These are phyloP conservation scores for Myotisia sp. DNA, from an alignment of 2,329 filamentous ascomycete genomes.

Conservation along the genomic window DNA sequence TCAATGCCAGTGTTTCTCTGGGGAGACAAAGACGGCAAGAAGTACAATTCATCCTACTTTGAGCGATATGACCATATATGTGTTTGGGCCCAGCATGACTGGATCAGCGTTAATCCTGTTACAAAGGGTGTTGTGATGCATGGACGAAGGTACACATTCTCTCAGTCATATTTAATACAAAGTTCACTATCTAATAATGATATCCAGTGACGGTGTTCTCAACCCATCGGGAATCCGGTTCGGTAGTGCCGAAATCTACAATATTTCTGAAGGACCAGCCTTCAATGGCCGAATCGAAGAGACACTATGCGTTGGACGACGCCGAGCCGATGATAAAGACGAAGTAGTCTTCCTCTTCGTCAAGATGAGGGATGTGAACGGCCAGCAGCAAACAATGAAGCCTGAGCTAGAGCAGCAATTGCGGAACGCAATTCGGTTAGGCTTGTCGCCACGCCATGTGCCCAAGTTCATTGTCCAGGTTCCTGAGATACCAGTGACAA, in stretches of 20 bases:
- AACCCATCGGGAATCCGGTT: conserved; percentile 37
- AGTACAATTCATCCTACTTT: conserved; percentile 35
- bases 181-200: not conserved
- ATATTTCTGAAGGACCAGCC: conserved; percentile 31
- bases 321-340: conserved; percentile 23
- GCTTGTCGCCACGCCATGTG: conserved; percentile 26
- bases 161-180: not conserved
- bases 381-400: conserved; percentile 15
- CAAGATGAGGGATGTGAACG: conserved; percentile 20
- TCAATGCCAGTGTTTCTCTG: conserved; percentile 35
- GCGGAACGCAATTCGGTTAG: conserved; percentile 14
- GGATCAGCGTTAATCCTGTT: conserved; percentile 28
- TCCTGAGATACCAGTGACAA: conserved; percentile 29
- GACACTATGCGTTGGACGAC: conserved; percentile 27
- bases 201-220: conserved; percentile 30
- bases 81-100: conserved; percentile 29
- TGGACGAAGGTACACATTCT: conserved; percentile 23
- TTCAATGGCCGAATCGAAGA: conserved; percentile 26
- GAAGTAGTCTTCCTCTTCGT: conserved; percentile 31
- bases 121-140: conserved; percentile 32
- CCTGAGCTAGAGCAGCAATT: conserved; percentile 12
- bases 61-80: conserved; percentile 27
- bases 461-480: conserved; percentile 28
- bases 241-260: conserved; percentile 35
- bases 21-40: conserved; percentile 27